Base-by-base conservation (phyloP, 768 basidiomycete species). In the Boletus bicolor region DNA sequence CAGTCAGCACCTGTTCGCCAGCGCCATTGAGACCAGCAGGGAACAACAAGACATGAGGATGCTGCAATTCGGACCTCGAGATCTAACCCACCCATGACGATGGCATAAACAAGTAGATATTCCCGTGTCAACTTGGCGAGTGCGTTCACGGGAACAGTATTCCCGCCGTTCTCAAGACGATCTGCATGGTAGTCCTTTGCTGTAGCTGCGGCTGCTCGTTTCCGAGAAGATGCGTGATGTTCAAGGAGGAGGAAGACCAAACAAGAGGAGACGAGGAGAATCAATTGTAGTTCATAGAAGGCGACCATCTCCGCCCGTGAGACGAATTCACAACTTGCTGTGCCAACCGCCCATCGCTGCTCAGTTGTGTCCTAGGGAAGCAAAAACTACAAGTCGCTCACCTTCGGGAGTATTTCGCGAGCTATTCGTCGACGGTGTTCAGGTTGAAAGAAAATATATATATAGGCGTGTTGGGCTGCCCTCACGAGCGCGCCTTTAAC, bases 91-190 rank as follows among this genome's bases (percentile, higher is more conserved):
- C 86, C 84, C 87, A 89, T 89, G 26, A 87, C 86, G 24, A 89
- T 77, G 0, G 79, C 86, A 68, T 87, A 89, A 7, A 89, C 86
- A 3, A 80, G 57, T 34, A 89, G 69, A 65, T 89, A 89, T 59
- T 81, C 82, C 58, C 73, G 71, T 2, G 76, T 73, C 51, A 79
- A 57, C 26, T 62, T 57, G 3, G 73, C 64, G 19, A 74, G 59
- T 30, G 71, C 60, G 42, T 61, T 64, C 26, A 51, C 53, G 7
- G 69, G 66, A 19, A 61, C 46, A 3, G 44, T 50, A 24, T 26
- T 56, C 14, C 64, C 59, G n/a, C 74, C 74, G 11, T 69, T 67
- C 55, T 75, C 74, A 8, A 70, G 64, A 19, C 55, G 62, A 34
- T 67, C 70, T 17, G 64, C 62, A 49, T 56, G 44, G 37, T 63